Evolutionary conservation across 23 red algal species (phyloP).

Genomic region (Gracilaria caudata): DNA sequence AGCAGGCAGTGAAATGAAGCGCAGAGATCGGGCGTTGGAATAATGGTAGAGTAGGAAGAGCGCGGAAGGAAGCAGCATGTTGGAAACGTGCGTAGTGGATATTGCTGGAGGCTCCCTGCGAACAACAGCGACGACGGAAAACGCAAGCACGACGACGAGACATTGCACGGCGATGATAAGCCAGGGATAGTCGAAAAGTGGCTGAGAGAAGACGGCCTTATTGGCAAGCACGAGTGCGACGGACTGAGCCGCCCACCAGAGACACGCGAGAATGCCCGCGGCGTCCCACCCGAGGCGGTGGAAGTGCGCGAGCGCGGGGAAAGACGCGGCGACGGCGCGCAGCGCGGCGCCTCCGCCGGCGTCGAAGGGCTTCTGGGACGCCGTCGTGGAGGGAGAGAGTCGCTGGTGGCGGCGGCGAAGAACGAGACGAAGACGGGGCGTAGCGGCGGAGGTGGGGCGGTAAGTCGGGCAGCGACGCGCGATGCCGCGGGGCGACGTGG

Average conservation of each 20-base stretch:
- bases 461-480: too few relatives aligned
- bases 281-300: conserved; percentile 31
- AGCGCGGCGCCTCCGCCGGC: background rate
- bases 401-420: background rate
- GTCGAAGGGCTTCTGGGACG: conserved; percentile 6
- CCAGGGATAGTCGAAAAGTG: conserved; percentile 71
- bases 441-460: too few relatives aligned
- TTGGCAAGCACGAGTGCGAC: conserved; percentile 64
- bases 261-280: conserved; percentile 56
- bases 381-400: background rate
- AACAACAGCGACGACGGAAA: conserved; percentile 53
- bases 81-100: conserved; percentile 9
- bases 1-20: conserved; percentile 65
- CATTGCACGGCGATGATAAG: conserved; percentile 64
- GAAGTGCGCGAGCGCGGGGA: background rate
- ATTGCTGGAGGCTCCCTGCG: conserved; percentile 29
- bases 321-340: conserved; percentile 1
- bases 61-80: conserved; percentile 53
- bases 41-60: conserved; percentile 71
- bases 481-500: too few relatives aligned
- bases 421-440: background rate
- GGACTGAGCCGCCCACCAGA: conserved; percentile 68
- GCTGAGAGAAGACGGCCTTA: conserved; percentile 63
- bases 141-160: conserved; percentile 59
- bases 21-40: conserved; percentile 67